Conservation (phyloP, 306 rosid species). For the Carpinus viminea region DNA sequence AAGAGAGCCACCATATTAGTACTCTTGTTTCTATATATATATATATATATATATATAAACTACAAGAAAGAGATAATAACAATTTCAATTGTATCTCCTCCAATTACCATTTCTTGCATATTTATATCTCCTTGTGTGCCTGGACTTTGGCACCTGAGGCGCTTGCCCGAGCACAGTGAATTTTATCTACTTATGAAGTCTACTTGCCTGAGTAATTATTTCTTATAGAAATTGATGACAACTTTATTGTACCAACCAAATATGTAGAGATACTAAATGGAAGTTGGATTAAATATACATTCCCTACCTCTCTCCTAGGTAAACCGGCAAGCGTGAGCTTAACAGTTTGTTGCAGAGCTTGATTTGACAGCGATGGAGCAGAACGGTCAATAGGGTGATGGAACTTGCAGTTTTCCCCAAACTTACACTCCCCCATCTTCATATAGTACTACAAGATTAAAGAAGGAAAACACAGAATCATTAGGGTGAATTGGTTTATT, state of each 20-base stretch:
- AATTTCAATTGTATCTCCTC: no score
- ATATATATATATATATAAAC: background rate
- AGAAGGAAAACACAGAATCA: background rate
- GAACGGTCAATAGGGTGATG: slow-evolving; percentile 92
- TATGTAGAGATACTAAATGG: background rate
- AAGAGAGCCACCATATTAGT: slow-evolving; percentile 21
- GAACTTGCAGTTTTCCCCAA: slow-evolving; percentile 80
- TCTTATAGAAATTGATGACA: background rate
- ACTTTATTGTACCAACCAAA: no score
- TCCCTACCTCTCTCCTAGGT: slow-evolving; percentile 90
- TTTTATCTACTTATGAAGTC: slow-evolving; percentile 14
- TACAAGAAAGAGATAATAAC: no score
- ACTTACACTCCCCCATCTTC: slow-evolving; percentile 93
- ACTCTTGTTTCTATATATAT: background rate
- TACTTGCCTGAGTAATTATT: background rate
- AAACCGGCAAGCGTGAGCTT: slow-evolving; percentile 90
- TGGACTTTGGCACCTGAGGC: background rate
- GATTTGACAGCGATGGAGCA: slow-evolving; percentile 50
- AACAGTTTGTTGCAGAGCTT: slow-evolving; percentile 44
- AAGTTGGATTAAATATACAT: slow-evolving; percentile 6
- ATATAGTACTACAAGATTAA: slow-evolving; percentile 60
- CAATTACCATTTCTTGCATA: no score
- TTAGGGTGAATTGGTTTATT: background rate
- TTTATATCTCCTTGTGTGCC: no score
- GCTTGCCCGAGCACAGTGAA: background rate